Base-by-base conservation (phyloP, 805 yeast genomes). In the Kodamaea neixiangensis region DNA sequence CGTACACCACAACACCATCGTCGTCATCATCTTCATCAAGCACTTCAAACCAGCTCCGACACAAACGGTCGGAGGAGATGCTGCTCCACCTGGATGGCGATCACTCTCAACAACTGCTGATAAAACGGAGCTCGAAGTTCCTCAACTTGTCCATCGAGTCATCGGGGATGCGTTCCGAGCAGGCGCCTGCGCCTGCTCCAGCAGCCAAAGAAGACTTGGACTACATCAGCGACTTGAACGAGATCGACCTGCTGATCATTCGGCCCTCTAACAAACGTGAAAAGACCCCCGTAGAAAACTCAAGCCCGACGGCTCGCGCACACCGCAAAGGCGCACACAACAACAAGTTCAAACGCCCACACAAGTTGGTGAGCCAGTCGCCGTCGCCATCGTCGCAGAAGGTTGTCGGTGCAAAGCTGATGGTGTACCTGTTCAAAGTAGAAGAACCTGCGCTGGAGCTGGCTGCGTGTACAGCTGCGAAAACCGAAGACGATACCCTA, bases 261-360 rank as follows among this genome's bases (percentile, higher is more conserved):
- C 41, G 48, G 21, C 44, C 44, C 18, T 40, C 44, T 17, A 20
- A 19, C 17, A 19, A 29, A 20, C 34, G 20, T 21, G 58, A 51
- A 49, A 49, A 50, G 6, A 48, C 53, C 21, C 47, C 51, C 33
- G 44, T 45, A 35, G 49, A 47, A 22, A 41, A 34, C 48, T 58
- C 38, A 14, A 34, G 38, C 9, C 29, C 62, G 53, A 47, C 33
- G 5, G 22, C 31, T 11, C 31, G 44, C 18, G 25, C 47, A 29
- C 14, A 44, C 48, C 21, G 25, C 50, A 6, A 37, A 44, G 7
- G 55, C 55, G 3, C 57, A 59, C 42, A 55, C 47, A 51, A 41
- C 33, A 70, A 69, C 52, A 73, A 72, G 53, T 74, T 72, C 59
- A 74, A 74, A 52, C 60, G 79, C 31, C 79, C 79, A 1, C 78